Base-by-base conservation (phyloP, 2,329 filamentous ascomycete species). In the Aspergillus sp. region DNA sequence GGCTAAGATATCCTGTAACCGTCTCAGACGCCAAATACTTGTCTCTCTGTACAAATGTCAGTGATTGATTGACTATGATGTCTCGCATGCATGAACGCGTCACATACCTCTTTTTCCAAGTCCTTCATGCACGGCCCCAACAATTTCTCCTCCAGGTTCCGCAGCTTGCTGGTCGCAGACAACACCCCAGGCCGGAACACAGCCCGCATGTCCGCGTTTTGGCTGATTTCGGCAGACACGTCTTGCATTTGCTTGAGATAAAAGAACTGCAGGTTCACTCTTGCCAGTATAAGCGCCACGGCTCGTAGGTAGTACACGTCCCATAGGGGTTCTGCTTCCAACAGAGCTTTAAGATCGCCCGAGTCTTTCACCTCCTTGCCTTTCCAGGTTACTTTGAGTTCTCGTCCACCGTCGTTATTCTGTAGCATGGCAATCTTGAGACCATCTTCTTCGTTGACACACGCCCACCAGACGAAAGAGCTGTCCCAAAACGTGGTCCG, bases 401-500 rank as follows among this genome's bases (percentile, higher is more conserved):
- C 84, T 60, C 65, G 68, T 16, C 77, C 78, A 3, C 90, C 90
- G 55, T 90, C 84, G 6, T 76, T 82, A 17, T 86, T 84, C 66
- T 92, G 87, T 43, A 89, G 74, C 3, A 96, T 71, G 48, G 82
- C 82, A 66, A 97, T 95, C 20, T 85, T 80, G 3, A 99, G 77
- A 0, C 93, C 93, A 62, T 97, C 94, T 71, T 97, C 94, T 70
- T 95, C 87, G 63, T 96, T 96, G 35, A 96, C 79, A 62, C 87
- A 90, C 64, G 89, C 81, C 49, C 96, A 81, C 79, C 90, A 90
- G 5, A 89, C 79, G 65, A 92, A 94, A 1, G 87, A 80, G 58
- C 89, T 88, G 42, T 85, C 79, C 90, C 91, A 96, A 4, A 66
- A 68, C 51, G 64, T 74, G 55, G 58, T 44, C 14, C 49, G 57